phyloP scores from a whole-genome alignment of 495 filamentous ascomycete species.

The Penicillium subrubescens region DNA sequence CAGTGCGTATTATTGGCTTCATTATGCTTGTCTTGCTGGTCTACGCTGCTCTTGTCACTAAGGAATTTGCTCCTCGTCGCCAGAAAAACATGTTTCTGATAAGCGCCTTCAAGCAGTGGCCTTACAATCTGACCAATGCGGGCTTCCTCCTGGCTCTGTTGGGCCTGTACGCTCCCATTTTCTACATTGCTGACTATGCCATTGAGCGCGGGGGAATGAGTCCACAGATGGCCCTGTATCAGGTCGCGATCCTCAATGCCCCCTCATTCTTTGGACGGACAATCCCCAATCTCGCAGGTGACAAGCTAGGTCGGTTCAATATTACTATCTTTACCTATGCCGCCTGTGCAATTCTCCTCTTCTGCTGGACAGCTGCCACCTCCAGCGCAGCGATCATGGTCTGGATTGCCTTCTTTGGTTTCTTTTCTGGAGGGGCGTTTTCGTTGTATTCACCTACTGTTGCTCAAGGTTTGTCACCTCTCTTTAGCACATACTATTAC shows the following conservation, averaged over 20 bases:
- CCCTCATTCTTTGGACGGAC: not conserved
- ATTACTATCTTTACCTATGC: not conserved
- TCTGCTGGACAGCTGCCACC: not conserved
- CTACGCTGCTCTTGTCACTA: slow-evolving; percentile 8
- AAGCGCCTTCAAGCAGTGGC: slow-evolving; percentile 5
- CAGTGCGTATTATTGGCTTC: slow-evolving; percentile 23
- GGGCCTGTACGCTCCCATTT: not conserved
- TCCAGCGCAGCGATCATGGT: not conserved
- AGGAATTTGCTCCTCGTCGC: slow-evolving; percentile 3
- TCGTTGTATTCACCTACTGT: not conserved
- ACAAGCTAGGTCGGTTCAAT: not conserved
- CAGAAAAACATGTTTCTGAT: slow-evolving; percentile 8
- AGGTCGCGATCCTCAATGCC: not conserved
- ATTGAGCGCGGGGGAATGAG: not conserved
- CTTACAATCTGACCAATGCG: not conserved
- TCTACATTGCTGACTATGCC: not conserved
- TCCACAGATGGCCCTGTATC: not conserved
- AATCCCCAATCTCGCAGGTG: not conserved
- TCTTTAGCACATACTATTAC: not conserved
- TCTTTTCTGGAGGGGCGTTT: not conserved
- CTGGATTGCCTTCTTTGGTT: not conserved
- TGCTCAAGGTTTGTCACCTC: not conserved
- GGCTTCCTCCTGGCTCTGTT: not conserved
- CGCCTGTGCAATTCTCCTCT: not conserved
- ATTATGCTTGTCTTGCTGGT: slow-evolving; percentile 28